Evolutionary conservation across 2,329 filamentous ascomycete species (phyloP).

Genomic region (Cladosporium sp.): DNA sequence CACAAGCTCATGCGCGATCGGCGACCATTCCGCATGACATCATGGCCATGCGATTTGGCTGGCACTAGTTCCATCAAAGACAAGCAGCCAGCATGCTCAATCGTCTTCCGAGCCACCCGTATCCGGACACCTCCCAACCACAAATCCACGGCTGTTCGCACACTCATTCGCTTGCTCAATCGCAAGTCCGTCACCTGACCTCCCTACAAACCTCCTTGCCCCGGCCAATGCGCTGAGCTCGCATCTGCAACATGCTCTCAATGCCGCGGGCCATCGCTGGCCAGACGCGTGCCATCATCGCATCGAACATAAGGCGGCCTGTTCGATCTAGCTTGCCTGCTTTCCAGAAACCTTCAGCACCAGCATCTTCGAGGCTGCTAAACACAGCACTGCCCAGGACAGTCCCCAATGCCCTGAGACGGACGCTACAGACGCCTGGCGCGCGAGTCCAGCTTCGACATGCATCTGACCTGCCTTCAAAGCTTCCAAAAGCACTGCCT

Average conservation of each 20-base stretch:
- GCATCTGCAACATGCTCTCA: constrained; percentile 9
- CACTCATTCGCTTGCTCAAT: neutral
- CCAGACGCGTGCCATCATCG: constrained; percentile 16
- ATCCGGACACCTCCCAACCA: neutral
- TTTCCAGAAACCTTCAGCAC: neutral
- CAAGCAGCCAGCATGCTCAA: neutral
- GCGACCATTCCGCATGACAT: constrained; percentile 7
- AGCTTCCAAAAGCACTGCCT: neutral
- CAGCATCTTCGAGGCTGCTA: neutral
- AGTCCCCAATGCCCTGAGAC: constrained; percentile 23
- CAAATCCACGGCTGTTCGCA: neutral
- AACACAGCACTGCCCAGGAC: constrained; percentile 16
- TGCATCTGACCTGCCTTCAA: constrained; percentile 11
- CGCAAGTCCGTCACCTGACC: neutral
- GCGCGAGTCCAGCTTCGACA: constrained; percentile 22
- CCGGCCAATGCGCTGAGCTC: constrained; percentile 8
- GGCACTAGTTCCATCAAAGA: constrained; percentile 7
- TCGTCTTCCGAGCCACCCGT: constrained; percentile 15
- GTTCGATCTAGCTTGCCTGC: neutral
- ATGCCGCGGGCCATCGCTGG: constrained; percentile 18
- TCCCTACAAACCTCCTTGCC: neutral
- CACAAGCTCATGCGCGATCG: constrained; percentile 17
- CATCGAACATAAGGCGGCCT: neutral
- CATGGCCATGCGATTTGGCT: neutral
- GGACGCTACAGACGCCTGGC: constrained; percentile 21